A percentile compares a stretch with the other conserved stretches of the same genome.
phyloP scores from a whole-genome alignment of 2,329 filamentous ascomycete genomes.

The Pyrenochaeta sp. region DNA sequence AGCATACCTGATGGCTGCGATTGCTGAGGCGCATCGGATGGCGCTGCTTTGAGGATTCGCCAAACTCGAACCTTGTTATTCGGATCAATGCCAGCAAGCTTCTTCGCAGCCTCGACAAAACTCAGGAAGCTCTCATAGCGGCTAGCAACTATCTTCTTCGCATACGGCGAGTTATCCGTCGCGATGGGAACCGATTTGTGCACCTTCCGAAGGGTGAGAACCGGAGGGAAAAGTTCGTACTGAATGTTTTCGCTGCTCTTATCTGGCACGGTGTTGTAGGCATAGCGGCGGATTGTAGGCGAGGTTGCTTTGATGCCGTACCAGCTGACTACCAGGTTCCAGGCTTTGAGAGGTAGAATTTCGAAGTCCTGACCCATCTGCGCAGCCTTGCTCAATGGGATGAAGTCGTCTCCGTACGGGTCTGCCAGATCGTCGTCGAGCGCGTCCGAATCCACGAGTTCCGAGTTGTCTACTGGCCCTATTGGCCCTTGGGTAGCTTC shows the following conservation, averaged over 20 bases:
- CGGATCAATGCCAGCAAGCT: conserved; percentile 69
- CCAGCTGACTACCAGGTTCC: conserved; percentile 81
- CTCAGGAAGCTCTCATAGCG: conserved; percentile 72
- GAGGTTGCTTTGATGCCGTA: conserved; percentile 78
- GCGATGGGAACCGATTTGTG: conserved; percentile 67
- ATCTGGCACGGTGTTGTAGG: conserved; percentile 75
- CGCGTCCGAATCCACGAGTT: conserved; percentile 60
- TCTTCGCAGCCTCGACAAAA: conserved; percentile 80
- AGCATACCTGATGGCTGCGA: conserved; percentile 48
- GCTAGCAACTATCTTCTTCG: conserved; percentile 74
- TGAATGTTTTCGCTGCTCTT: conserved; percentile 69
- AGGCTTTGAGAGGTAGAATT: conserved; percentile 79
- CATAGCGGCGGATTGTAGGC: conserved; percentile 74
- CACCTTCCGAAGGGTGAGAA: conserved; percentile 85
- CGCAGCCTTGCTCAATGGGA: conserved; percentile 75
- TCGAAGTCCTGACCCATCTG: conserved; percentile 73
- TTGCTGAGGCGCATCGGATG: conserved; percentile 41
- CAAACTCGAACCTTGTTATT: conserved; percentile 80
- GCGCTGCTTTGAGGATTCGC: conserved; percentile 63
- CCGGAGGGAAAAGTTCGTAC: conserved; percentile 83
- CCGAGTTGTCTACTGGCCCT: conserved; percentile 86
- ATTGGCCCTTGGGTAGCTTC: conserved; percentile 68
- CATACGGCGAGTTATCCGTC: conserved; percentile 67
- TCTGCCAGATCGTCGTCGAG: conserved; percentile 37
- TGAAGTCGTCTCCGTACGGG: conserved; percentile 62